Base-by-base conservation (phyloP, 208 protist species). In the Leishmania gerbilli region DNA sequence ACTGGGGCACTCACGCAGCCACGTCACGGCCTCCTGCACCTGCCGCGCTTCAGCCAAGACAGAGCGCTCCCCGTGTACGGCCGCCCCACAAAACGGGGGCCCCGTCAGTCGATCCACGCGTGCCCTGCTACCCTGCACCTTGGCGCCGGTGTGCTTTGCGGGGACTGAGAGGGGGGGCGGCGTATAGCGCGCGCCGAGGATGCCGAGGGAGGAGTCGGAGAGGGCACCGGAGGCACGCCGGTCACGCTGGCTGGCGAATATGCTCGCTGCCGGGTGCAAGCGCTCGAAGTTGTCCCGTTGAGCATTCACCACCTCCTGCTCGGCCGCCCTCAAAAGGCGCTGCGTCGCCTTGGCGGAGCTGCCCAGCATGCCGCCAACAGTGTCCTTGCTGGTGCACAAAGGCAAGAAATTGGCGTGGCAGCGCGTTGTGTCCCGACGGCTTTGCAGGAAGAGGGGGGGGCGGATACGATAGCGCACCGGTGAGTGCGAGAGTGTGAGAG, bases 1-100 rank as follows among this genome's bases (percentile, higher is more conserved):
- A 19, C 40, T 71, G 21, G 88, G 88, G 77, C 88, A 92, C 75
- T 79, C 64, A 1, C 86, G 71, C 42, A 92, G 80, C 88, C 88
- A 92, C 51, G 87, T 51, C 17, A 84, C 86, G 27, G 88, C 88
- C 47, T 83, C 34, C 79, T 92, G 80, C 65, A 88, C 55, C n/a
- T 86, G 83, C 58, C 81, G 80, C 49, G 75, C 80, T 34, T 88
- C 80, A 27, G 21, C 65, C 37, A 90, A 78, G 49, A 81, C 17
- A 5, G 79, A 76, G 47, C 82, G 82, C 56, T 86, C 83, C 49
- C 75, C 79, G 40, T 78, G 79, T 19, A 83, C 75, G 24, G 72
- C 45, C 0, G 80, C 24, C n/a, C 76, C 78, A 8, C 51, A 37
- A 47, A 85, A 85, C 4, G 81, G 86, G 8, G 65, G n/a, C 69